These are phyloP conservation scores for Penicillium sp. DNA, from an alignment of 2,329 filamentous ascomycete genomes.

Conservation along the genomic window DNA sequence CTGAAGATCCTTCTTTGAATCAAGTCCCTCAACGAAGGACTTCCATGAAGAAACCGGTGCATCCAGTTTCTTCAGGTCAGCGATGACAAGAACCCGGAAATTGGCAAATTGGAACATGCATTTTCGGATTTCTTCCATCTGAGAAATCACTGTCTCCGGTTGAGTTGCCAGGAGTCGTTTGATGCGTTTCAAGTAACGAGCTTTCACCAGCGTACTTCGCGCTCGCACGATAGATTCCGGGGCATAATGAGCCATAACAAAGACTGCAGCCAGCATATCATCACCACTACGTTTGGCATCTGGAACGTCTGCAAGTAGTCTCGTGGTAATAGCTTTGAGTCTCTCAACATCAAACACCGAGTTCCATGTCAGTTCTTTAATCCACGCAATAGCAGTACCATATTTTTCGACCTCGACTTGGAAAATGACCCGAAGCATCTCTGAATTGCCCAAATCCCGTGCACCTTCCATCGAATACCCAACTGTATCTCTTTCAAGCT, in stretches of 20 bases:
- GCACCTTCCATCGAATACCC: constrained; percentile 71
- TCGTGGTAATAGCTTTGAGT: constrained; percentile 62
- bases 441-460: constrained; percentile 67
- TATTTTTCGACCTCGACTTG: constrained; percentile 89
- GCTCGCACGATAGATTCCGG: constrained; percentile 72
- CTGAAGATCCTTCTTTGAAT: constrained; percentile 54
- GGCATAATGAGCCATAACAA: constrained; percentile 77
- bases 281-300: constrained; percentile 82
- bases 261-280: constrained; percentile 57
- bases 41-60: constrained; percentile 80
- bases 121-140: constrained; percentile 71
- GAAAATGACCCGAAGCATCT: constrained; percentile 77
- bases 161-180: constrained; percentile 75
- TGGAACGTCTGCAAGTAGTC: constrained; percentile 86
- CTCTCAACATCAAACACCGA: constrained; percentile 77
- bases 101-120: constrained; percentile 80
- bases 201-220: constrained; percentile 77
- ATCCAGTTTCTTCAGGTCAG: constrained; percentile 69
- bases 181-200: constrained; percentile 79
- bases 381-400: constrained; percentile 73
- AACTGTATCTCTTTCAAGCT: constrained; percentile 87
- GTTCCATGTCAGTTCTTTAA: constrained; percentile 81
- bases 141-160: constrained; percentile 68
- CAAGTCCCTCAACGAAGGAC: constrained; percentile 52
- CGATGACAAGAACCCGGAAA: constrained; percentile 78